Evolutionary conservation across 768 basidiomycete genomes (phyloP), one percentile per base, ranked within the genome.

Genomic region (Boletus barrowsii): DNA sequence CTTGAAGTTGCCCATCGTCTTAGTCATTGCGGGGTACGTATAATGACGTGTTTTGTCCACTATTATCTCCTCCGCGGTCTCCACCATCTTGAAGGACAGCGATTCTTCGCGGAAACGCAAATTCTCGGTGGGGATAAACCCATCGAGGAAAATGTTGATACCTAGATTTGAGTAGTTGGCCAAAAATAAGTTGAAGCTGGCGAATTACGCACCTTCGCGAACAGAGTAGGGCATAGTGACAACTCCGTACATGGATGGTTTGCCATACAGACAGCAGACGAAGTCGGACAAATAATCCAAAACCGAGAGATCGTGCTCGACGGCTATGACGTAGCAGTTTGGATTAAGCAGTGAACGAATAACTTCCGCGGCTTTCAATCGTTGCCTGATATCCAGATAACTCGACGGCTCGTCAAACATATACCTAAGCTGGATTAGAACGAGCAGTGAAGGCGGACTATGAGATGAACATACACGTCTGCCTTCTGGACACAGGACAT

Each of bases 361-460:
- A 55, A 95, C 93, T 64, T 94, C 86, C 10, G 97, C 97, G 15
- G 97, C 97, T 66, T 85, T 89, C 61, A 99, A 74, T 66, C 97
- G 90, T 71, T 99, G 97, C 72, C 83, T 91, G 73, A 98, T 83
- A 77, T 99, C 97, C 61, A 99, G 82, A 70, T 98, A 99, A 78
- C 90, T 93, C 32, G 96, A 98, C 15, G 97, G 97, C 69, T 98
- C 97, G 76, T 98, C 94, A 67, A 98, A 98, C 94, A 98, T 98
- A 78, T 97, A 97, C 36, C 91, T 93, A 68, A 51, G 22, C 33
- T 54, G 18, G 9, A 60, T 49, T 43, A 61, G 55, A 22, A 49
- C 45, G 43, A 11, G 18, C 17, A 36, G 8, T 20, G 4, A 33
- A 47, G 18, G 14, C 0, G 20, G 30, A 30, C 30, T 30, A 43